Evolutionary conservation across 257 asterid genomes (phyloP), one percentile per base, ranked within the genome.

Genomic region (Datura wrightii): DNA sequence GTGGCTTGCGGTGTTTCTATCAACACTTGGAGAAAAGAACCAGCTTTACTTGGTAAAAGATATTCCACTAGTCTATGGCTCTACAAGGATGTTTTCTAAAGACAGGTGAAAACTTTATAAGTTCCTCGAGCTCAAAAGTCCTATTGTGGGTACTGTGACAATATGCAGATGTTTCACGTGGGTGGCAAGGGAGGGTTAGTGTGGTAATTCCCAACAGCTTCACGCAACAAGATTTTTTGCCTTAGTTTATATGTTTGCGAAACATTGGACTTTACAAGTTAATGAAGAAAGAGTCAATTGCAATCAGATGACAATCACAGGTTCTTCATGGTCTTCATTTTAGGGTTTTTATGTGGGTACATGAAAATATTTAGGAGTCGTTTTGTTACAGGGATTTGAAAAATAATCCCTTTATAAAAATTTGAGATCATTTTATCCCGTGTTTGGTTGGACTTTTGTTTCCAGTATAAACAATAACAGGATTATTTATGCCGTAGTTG

Each of bases 371-470:
- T 37, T 36, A 52, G 56, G 56, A 13, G 4, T 10, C 16, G 16
- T 52, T 24, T 46, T 46, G 50, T 46, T 46, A 46, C 50, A 46
- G 8, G 50, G 50, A 46, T 46, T 46, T 1, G 50, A 46, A 39
- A 39, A 39, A 39, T 8, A 46, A 46, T 8, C 50, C 50, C 50
- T 8, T 6, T 46, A 46, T 46, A 8, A 46, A 46, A 46, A 46
- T 5, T 10, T 3, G 11, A 36, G 39, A 66, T 66, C 46, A 36
- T 36, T 65, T 66, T 36, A 66, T 66, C 74, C 1, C 19, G 7
- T 67, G 78, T 67, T 67, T 67, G 52, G 52, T 67, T 37, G 52
- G 78, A 39, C 31, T 67, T 67, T 11, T 67, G 39, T 67, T 67
- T 67, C 78, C 78, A 66, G 46, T 66, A 65, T 66, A 66, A 66